These are phyloP conservation scores for Panicum hallii DNA, from an alignment of 202 grass and related monocot genomes.

Conservation along the genomic window DNA sequence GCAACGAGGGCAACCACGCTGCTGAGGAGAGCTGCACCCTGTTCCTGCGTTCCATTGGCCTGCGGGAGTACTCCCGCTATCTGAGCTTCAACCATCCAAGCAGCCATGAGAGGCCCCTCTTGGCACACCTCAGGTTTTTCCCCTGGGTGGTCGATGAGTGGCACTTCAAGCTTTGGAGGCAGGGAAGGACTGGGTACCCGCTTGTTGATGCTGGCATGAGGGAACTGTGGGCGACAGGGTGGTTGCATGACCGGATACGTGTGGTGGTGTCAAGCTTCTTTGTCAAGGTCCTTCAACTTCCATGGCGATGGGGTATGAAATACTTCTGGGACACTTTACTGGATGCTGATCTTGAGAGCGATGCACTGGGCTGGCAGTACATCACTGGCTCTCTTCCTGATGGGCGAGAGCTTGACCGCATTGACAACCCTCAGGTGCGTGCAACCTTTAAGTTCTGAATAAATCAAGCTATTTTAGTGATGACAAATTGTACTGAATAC, in stretches of 20 bases:
- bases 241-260: conserved; percentile 92
- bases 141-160: conserved; percentile 84
- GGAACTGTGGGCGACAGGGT: conserved; percentile 95
- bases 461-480: background rate
- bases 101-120: conserved; percentile 87
- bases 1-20: conserved; percentile 72
- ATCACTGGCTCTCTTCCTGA: conserved; percentile 93
- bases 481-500: conserved; percentile 10
- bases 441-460: conserved; percentile 21
- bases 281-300: conserved; percentile 92
- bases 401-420: conserved; percentile 84
- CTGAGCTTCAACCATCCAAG: conserved; percentile 87
- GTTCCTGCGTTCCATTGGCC: conserved; percentile 83
- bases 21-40: conserved; percentile 88
- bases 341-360: conserved; percentile 97
- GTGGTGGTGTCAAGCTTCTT: conserved; percentile 98
- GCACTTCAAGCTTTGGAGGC: conserved; percentile 88
- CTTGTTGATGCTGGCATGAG: conserved; percentile 98
- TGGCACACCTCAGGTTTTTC: conserved; percentile 89
- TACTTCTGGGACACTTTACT: conserved; percentile 99
- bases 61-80: conserved; percentile 91
- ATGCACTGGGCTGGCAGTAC: conserved; percentile 97
- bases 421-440: conserved; percentile 96
- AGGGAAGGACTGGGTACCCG: conserved; percentile 92
- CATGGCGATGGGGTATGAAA: conserved; percentile 99